Conservation (phyloP, 208 protist genomes). For the Zelonia costaricensis region DNA sequence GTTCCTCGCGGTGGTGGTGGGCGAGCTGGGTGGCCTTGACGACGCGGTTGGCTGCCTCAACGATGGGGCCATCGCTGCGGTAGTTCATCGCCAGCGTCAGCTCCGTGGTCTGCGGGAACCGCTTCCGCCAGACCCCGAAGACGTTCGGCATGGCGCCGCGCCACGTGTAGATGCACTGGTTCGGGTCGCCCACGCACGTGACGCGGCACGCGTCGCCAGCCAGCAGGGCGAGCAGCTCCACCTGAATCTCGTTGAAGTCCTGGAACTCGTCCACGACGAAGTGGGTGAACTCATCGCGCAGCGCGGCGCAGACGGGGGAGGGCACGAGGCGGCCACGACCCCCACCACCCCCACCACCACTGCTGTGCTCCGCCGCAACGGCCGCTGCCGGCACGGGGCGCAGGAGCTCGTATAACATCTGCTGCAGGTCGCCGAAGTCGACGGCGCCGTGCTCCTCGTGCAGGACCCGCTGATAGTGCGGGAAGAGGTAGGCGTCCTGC, state of each 20-base stretch:
- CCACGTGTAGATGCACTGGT: slow-evolving; percentile 92
- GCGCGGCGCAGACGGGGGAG: slow-evolving; percentile 33
- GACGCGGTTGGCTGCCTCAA: slow-evolving; percentile 59
- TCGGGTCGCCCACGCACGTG: slow-evolving; percentile 87
- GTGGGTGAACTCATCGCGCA: slow-evolving; percentile 72
- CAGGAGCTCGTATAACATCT: slow-evolving; percentile 72
- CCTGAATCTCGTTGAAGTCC: slow-evolving; percentile 87
- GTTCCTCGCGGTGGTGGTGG: slow-evolving; percentile 41
- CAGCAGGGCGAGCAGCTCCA: slow-evolving; percentile 80
- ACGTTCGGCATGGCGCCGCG: slow-evolving; percentile 72
- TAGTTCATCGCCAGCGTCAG: slow-evolving; percentile 77
- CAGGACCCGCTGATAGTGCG: slow-evolving; percentile 64
- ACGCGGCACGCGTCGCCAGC: slow-evolving; percentile 80
- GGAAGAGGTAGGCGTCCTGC: slow-evolving; percentile 72
- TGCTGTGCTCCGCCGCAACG: background rate
- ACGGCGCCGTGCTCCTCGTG: slow-evolving; percentile 71
- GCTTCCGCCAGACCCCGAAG: slow-evolving; percentile 68
- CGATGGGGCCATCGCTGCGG: slow-evolving; percentile 74
- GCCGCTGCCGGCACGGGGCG: slow-evolving; percentile 3
- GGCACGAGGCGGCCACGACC: slow-evolving; percentile 1
- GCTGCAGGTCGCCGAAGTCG: slow-evolving; percentile 88
- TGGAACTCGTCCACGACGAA: slow-evolving; percentile 92
- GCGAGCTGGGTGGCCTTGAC: slow-evolving; percentile 45
- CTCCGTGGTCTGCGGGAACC: slow-evolving; percentile 64
- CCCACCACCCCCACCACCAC: background rate